A percentile compares a stretch with the other conserved stretches of the same genome.
Conservation (phyloP, 352 stramenopile species). For the Globisporangium megalacanthum region DNA sequence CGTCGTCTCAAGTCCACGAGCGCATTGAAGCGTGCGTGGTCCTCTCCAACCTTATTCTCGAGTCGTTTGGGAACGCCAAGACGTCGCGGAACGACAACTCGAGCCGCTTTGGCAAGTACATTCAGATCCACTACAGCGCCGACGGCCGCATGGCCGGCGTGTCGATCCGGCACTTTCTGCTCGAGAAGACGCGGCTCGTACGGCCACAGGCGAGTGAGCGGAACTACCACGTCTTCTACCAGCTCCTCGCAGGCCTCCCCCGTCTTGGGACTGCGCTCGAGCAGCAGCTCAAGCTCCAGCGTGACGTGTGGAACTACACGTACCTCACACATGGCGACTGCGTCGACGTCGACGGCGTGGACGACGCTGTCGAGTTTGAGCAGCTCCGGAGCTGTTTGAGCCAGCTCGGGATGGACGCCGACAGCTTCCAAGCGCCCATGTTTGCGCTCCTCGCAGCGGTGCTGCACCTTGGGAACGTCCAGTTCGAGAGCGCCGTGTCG, state of each 20-base stretch:
- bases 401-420: conserved; percentile 63
- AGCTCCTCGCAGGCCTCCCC: conserved; percentile 51
- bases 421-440: conserved; percentile 56
- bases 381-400: conserved; percentile 57
- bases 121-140: conserved; percentile 77
- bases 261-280: conserved; percentile 18
- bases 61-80: conserved; percentile 85
- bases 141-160: conserved; percentile 71
- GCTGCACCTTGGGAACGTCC: conserved; percentile 65
- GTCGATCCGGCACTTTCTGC: conserved; percentile 71
- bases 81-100: conserved; percentile 87
- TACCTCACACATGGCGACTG: conserved; percentile 72
- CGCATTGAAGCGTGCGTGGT: conserved; percentile 82
- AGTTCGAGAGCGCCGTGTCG: conserved; percentile 35
- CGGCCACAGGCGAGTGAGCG: conserved; percentile 62
- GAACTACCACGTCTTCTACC: conserved; percentile 86
- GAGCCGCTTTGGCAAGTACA: conserved; percentile 90
- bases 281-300: conserved; percentile 23
- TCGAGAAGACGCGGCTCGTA: conserved; percentile 78
- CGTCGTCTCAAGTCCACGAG: conserved; percentile 42
- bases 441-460: conserved; percentile 70
- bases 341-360: conserved; percentile 65
- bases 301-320: conserved; percentile 65
- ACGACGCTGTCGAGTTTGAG: conserved; percentile 68
- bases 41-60: conserved; percentile 75